Evolutionary conservation across 495 filamentous ascomycete species (phyloP).

Genomic region (Clavariopsis aquatica): DNA sequence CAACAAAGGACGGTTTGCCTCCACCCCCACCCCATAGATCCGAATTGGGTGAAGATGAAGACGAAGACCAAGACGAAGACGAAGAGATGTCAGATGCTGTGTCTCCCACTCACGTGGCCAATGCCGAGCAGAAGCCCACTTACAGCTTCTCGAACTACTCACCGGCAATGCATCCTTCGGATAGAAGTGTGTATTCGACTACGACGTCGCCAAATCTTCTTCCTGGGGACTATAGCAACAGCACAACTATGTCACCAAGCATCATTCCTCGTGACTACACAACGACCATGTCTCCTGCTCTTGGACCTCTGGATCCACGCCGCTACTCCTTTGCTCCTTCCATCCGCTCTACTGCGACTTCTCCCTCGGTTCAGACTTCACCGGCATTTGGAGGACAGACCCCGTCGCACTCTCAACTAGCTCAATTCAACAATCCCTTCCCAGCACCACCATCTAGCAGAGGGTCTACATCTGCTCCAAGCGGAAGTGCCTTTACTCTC

Average conservation of each 20-base stretch:
- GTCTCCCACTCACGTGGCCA: slow-evolving; percentile 20
- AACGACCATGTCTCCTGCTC: slow-evolving; percentile 28
- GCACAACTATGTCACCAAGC: slow-evolving; percentile 30
- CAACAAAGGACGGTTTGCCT: not conserved
- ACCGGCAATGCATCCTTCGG: slow-evolving; percentile 30
- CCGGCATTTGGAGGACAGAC: slow-evolving; percentile 35
- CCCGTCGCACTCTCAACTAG: slow-evolving; percentile 22
- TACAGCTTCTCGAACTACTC: slow-evolving; percentile 33
- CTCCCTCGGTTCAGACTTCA: slow-evolving; percentile 35
- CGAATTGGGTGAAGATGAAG: slow-evolving; percentile 24
- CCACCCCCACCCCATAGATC: not conserved
- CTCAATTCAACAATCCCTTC: slow-evolving; percentile 31
- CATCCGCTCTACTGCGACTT: slow-evolving; percentile 33
- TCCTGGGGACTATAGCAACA: slow-evolving; percentile 24
- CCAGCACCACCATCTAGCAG: slow-evolving; percentile 22
- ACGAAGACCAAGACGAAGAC: slow-evolving; percentile 41
- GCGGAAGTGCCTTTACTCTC: slow-evolving; percentile 19
- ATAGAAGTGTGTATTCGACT: slow-evolving; percentile 32
- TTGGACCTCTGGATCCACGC: slow-evolving; percentile 28
- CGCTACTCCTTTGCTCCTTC: slow-evolving; percentile 36
- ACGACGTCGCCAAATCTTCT: slow-evolving; percentile 29
- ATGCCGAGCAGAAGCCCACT: slow-evolving; percentile 13
- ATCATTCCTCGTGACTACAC: slow-evolving; percentile 29
- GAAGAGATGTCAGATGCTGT: slow-evolving; percentile 41
- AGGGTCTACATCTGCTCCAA: slow-evolving; percentile 20